Base-by-base conservation (phyloP, 805 yeast species). In the Candida schatavii region DNA sequence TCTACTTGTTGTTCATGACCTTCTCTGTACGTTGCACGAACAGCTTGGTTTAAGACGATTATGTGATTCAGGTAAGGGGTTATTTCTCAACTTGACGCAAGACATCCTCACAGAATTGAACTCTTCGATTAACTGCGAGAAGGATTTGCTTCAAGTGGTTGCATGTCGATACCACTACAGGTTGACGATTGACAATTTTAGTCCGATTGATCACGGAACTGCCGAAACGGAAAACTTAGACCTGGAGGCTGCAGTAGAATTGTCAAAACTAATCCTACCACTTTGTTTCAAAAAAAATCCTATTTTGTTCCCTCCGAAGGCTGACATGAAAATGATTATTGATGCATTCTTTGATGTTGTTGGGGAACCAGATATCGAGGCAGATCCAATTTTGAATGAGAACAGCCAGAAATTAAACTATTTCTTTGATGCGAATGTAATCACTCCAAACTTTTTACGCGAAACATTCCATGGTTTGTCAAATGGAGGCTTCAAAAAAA, bases 111-210 rank as follows among this genome's bases (percentile, higher is more conserved):
- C 78, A 13, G 50, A 64, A 0, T 59, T 76, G 21, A 63, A 70
- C 5, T 57, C 62, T 57, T 14, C 14, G 5, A 72, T 72, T 3
- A 72, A 85, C 2, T 49, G 54, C 4, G 90, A 85, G 35, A 69
- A 71, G 6, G 93, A 88, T 35, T 58, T 91, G 36, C 73, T 88
- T 6, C 98, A 91, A 54, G 72, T 88, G 26, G 62, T 93, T 18
- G 72, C 80, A 47, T 93, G 99, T 57, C 74, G 85, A 7, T 88
- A 83, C 52, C 95, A 88, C 35, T 72, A 87, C 39, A 62, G 68
- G 2, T 66, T 89, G 3, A 66, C 81, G 1, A 68, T 78, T 9
- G 88, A 83, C 11, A 69, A 70, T 14, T 80, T 79, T 46, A 69
- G 70, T 2, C 88, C 93, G 0, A 74, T 69, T 31, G 85, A 88